Evolutionary conservation across 1,139 yeast genomes (phyloP).

Genomic region (Yamadazyma atmosphaerica): DNA sequence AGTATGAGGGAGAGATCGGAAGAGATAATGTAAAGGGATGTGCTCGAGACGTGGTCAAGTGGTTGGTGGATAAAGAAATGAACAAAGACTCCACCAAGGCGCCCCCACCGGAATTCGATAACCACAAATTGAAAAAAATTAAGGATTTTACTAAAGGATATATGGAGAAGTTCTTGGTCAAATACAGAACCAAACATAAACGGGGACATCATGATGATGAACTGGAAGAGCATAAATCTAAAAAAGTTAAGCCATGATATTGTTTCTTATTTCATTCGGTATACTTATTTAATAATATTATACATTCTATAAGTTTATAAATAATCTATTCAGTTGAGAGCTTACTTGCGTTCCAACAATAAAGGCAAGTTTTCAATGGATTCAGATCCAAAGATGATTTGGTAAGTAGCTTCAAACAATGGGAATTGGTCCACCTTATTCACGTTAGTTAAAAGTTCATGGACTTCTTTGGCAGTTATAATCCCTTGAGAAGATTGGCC

Average conservation of each 20-base stretch:
- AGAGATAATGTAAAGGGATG: constrained; percentile 74
- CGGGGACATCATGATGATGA: constrained; percentile 17
- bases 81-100: constrained; percentile 37
- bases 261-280: not conserved
- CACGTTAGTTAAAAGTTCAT: constrained; percentile 41
- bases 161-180: constrained; percentile 72
- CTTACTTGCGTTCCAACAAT: constrained; percentile 27
- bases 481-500: constrained; percentile 55
- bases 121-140: constrained; percentile 66
- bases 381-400: constrained; percentile 43
- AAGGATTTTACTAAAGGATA: constrained; percentile 63
- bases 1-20: constrained; percentile 65
- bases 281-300: constrained; percentile 1
- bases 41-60: constrained; percentile 73
- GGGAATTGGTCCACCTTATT: constrained; percentile 40
- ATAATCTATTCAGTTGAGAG: not conserved
- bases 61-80: constrained; percentile 64
- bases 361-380: constrained; percentile 44
- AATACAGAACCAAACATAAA: constrained; percentile 44
- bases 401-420: constrained; percentile 50
- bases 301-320: constrained; percentile 9
- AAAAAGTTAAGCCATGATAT: constrained; percentile 7
- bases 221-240: constrained; percentile 6
- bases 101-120: constrained; percentile 60
- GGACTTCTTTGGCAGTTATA: constrained; percentile 49